These are phyloP conservation scores for Gossypium herbaceum DNA, from an alignment of 345 rosid genomes.

Conservation along the genomic window DNA sequence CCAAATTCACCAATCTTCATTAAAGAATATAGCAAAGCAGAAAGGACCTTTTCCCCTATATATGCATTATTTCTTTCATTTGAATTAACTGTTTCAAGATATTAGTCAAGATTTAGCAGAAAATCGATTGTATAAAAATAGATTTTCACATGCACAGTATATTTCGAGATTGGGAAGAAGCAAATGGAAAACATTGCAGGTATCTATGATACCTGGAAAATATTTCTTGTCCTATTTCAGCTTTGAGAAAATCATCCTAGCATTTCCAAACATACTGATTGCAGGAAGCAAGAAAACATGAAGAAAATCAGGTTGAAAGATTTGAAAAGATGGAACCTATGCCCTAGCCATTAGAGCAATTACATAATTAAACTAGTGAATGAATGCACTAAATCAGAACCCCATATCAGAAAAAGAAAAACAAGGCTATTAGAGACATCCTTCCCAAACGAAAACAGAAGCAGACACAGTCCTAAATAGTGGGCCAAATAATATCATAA, in stretches of 20 bases:
- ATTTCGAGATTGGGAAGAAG: not conserved
- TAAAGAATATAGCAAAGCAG: not conserved
- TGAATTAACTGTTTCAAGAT: not conserved
- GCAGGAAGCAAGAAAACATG: not conserved
- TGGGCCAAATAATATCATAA: not conserved
- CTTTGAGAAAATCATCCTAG: not conserved
- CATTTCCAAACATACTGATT: not conserved
- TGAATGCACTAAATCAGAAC: not conserved
- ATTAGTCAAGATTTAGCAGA: not conserved
- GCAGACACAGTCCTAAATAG: not conserved
- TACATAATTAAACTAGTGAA: not conserved
- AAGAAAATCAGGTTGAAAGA: not conserved
- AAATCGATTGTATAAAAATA: not conserved
- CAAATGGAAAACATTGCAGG: not conserved
- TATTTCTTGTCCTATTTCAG: not conserved
- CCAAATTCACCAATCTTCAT: not conserved
- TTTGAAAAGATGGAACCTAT: constrained; percentile 6
- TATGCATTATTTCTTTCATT: not conserved
- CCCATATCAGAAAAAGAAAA: not conserved
- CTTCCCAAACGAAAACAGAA: too few relatives aligned
- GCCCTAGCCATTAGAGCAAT: constrained; percentile 16
- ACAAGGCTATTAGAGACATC: not conserved
- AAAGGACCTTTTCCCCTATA: not conserved
- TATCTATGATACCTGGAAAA: not conserved
- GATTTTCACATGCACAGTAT: not conserved